Evolutionary conservation across 305 asterid genomes (phyloP).

Genomic region (Salvia sclarea): DNA sequence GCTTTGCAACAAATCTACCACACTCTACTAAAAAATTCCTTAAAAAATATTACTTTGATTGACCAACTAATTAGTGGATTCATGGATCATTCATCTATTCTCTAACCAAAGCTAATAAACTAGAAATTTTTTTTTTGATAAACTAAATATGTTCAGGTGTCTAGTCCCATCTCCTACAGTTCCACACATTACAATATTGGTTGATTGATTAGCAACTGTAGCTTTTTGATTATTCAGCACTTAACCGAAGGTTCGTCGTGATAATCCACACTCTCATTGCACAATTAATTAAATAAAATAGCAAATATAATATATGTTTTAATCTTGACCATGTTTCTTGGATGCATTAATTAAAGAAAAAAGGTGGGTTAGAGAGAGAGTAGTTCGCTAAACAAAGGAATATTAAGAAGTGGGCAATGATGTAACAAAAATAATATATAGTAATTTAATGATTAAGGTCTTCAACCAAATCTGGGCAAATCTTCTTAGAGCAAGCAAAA

Average conservation of each 20-base stretch:
- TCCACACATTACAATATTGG: constrained; percentile 6
- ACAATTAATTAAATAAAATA: constrained; percentile 10
- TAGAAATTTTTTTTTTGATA: constrained; percentile 19
- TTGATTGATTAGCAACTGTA: constrained; percentile 27
- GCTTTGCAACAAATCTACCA: constrained; percentile 65
- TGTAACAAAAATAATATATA: constrained; percentile 41
- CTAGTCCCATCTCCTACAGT: constrained; percentile 64
- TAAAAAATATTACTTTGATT: constrained; percentile 52
- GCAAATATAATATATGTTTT: constrained; percentile 19
- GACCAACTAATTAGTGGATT: constrained; percentile 74
- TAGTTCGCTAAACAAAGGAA: constrained; percentile 66
- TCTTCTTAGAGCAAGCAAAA: constrained; percentile 70
- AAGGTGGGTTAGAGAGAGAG: constrained; percentile 23
- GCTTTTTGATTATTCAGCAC: constrained; percentile 49
- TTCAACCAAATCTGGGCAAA: constrained; percentile 73
- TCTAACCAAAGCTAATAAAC: constrained; percentile 37
- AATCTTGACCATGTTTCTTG: constrained; percentile 56
- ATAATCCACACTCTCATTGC: constrained; percentile 43
- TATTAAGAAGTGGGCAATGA: constrained; percentile 69
- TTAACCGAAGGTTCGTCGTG: constrained; percentile 54
- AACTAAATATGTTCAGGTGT: constrained; percentile 42
- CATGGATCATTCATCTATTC: constrained; percentile 44
- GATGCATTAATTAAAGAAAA: constrained; percentile 30
- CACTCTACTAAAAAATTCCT: constrained; percentile 49
- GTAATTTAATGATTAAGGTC: constrained; percentile 44